Base-by-base conservation (phyloP, 208 protist genomes). In the Trypanosoma caninum region DNA sequence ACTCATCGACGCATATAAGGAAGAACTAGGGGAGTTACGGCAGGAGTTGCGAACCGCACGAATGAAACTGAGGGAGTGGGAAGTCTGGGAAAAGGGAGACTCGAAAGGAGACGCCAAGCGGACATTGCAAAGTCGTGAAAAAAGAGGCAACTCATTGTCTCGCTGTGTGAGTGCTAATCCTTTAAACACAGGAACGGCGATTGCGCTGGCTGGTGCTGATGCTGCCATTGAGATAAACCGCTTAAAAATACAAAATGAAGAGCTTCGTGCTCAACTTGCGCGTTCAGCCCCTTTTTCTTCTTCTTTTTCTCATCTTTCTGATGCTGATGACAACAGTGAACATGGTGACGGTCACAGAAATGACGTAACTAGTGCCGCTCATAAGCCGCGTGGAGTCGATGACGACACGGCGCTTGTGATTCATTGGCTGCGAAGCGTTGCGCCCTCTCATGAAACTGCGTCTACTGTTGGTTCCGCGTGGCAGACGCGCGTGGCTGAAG, bases 1-100 rank as follows among this genome's bases (percentile, higher is more conserved):
- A 30, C 72, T 93, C 14, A 74, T 93, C 23, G 80, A 56, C 18
- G 79, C 81, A 10, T 93, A 93, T 69, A 58, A 74, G 41, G 67
- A 59, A n/a, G 82, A 93, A 46, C 16, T 75, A 18, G 45, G 8
- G 28, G 53, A 57, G 16, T 27, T 69, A 8, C 64, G 50, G 1
- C 34, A 45, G 25, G 44, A 9, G 18, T 40, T 67, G 13, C 46
- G 51, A 9, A 30, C n/a, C 3, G 30, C 31, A 18, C 34, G 31
- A 22, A 23, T 53, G 20, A 16, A 63, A 60, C 45, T 87, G 67
- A 55, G 63, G 16, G 45, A 42, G 23, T 41, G 7, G 7, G 54
- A 59, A 47, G 44, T 20, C 27, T 69, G 55, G 53, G 30, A 61
- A 53, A 14, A 7, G n/a, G 44, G 22, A 22, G 28, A 52, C 3